These are phyloP conservation scores for Globisporangium spinosum DNA, from an alignment of 352 stramenopile species.

Conservation along the genomic window DNA sequence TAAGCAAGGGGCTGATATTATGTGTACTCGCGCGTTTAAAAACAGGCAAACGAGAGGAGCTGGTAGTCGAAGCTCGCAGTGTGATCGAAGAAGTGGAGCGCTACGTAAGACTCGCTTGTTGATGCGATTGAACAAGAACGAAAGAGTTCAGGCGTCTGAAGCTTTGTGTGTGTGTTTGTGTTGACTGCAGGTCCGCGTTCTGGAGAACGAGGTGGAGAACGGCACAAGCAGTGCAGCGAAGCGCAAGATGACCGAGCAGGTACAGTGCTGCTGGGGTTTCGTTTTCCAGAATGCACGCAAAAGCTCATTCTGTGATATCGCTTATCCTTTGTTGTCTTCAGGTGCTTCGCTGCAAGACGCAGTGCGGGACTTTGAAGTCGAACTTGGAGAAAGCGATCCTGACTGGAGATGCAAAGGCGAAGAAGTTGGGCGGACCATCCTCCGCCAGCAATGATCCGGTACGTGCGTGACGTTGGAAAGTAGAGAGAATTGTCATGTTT, in stretches of 20 bases:
- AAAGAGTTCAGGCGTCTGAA: background rate
- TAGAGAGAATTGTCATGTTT: background rate
- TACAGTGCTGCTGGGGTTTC: too few species aligned
- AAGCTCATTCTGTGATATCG: too few species aligned
- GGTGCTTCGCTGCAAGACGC: conserved; percentile 40
- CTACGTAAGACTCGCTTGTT: conserved; percentile 33
- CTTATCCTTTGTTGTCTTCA: conserved; percentile 8
- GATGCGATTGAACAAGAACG: background rate
- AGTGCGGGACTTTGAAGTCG: conserved; percentile 44
- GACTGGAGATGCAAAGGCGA: conserved; percentile 34
- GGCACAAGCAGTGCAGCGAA: conserved; percentile 26
- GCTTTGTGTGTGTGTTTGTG: background rate
- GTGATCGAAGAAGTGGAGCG: conserved; percentile 70
- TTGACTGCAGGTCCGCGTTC: conserved; percentile 41
- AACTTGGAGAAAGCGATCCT: conserved; percentile 59
- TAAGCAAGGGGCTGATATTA: background rate
- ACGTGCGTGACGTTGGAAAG: background rate
- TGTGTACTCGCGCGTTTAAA: background rate
- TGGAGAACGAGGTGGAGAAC: conserved; percentile 58
- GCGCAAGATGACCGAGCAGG: conserved; percentile 44
- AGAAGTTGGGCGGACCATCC: conserved; percentile 11
- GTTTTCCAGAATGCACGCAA: too few species aligned
- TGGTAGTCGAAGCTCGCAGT: conserved; percentile 40
- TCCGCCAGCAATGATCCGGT: conserved; percentile 9
- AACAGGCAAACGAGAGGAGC: conserved; percentile 40